These are phyloP conservation scores for Zalaria sp. DNA, from an alignment of 2,329 filamentous ascomycete species.

Conservation along the genomic window DNA sequence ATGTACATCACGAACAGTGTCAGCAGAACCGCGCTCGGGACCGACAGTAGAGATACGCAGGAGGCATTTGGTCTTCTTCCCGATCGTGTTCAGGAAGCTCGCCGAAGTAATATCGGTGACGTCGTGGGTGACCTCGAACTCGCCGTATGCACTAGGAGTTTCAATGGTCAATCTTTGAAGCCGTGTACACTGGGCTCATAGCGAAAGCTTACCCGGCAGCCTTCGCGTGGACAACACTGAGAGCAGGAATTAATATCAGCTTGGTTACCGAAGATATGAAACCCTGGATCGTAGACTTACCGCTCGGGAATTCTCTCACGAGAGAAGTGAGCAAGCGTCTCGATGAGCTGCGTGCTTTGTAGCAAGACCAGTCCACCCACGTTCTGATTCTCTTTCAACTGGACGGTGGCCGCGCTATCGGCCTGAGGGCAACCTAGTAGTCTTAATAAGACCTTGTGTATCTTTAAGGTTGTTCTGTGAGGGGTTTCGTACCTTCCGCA, in stretches of 20 bases:
- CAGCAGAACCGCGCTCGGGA: slow-evolving; percentile 30
- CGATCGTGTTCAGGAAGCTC: slow-evolving; percentile 37
- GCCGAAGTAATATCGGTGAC: slow-evolving; percentile 42
- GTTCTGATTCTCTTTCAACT: slow-evolving; percentile 1
- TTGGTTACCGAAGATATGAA: too few species aligned
- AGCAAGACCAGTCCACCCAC: slow-evolving; percentile 31
- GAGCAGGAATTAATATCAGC: too few species aligned
- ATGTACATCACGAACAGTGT: slow-evolving; percentile 34
- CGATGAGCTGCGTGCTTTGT: slow-evolving; percentile 47
- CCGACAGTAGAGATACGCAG: slow-evolving; percentile 34
- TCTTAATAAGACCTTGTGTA: background rate
- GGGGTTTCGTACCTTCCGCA: background rate
- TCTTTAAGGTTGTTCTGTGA: background rate
- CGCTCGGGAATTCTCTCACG: slow-evolving; percentile 49
- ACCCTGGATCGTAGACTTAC: background rate
- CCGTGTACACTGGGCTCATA: too few species aligned
- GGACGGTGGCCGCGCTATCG: slow-evolving; percentile 1
- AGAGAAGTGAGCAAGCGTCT: slow-evolving; percentile 44
- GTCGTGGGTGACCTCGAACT: slow-evolving; percentile 45
- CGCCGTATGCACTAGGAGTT: slow-evolving; percentile 6
- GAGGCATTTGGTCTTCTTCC: slow-evolving; percentile 38
- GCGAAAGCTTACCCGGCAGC: slow-evolving; percentile 4
- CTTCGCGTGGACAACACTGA: slow-evolving; percentile 9
- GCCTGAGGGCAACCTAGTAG: background rate
- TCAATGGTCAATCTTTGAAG: too few species aligned